phyloP scores from a whole-genome alignment of 2,329 filamentous ascomycete species.

The Aspergillus luchuensis region DNA sequence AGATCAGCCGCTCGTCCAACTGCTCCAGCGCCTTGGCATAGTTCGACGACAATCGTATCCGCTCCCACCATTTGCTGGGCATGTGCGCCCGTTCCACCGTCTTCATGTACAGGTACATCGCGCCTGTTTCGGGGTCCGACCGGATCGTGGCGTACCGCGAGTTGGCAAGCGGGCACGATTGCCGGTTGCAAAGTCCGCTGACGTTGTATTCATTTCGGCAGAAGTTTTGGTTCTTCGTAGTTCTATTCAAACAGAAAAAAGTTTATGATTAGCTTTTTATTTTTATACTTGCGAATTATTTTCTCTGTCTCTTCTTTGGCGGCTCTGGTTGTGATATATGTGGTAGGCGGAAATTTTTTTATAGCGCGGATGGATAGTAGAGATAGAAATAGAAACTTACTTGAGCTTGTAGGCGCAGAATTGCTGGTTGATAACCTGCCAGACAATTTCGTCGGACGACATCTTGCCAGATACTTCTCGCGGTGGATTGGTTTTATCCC shows the following conservation, averaged over 20 bases:
- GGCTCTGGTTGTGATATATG: neutral
- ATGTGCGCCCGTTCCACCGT: conserved; percentile 85
- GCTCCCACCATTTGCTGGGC: conserved; percentile 92
- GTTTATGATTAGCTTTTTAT: neutral
- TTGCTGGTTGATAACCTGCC: conserved; percentile 94
- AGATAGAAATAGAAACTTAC: conserved; percentile 48
- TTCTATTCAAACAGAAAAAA: conserved; percentile 50
- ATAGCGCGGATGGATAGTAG: neutral
- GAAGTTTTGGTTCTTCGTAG: conserved; percentile 85
- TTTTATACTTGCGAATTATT: neutral
- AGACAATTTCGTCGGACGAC: conserved; percentile 95
- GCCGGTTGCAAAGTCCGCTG: conserved; percentile 78
- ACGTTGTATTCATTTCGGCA: conserved; percentile 95
- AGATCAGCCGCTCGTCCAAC: conserved; percentile 81
- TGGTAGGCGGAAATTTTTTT: neutral
- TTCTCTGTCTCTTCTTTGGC: too few relatives aligned
- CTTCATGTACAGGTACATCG: conserved; percentile 95
- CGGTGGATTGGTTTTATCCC: conserved; percentile 15
- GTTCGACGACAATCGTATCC: conserved; percentile 84
- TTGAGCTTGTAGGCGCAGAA: conserved; percentile 96
- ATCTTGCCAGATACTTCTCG: conserved; percentile 48
- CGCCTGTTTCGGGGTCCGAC: conserved; percentile 74
- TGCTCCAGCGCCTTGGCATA: conserved; percentile 87
- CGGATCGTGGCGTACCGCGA: conserved; percentile 90
- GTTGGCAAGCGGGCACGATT: conserved; percentile 89